phyloP scores from a whole-genome alignment of 179 eudicot genomes.

The Patellifolia procumbens region DNA sequence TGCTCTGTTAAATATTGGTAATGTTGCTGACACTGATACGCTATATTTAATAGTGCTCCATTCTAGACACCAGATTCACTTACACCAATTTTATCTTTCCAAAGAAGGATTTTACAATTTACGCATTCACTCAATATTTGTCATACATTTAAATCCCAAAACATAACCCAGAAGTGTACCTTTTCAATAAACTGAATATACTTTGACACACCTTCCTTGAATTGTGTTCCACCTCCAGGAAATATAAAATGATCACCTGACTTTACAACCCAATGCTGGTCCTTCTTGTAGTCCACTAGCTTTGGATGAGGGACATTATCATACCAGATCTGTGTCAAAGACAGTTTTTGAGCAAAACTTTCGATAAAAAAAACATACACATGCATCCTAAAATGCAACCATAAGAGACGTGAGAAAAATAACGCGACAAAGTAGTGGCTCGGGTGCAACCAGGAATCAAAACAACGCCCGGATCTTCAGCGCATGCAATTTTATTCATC shows the following conservation, averaged over 20 bases:
- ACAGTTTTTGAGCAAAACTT: neutral
- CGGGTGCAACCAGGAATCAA: too few relatives aligned
- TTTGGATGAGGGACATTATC: constrained; percentile 95
- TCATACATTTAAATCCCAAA: neutral
- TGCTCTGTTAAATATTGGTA: too few relatives aligned
- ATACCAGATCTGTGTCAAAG: constrained; percentile 73
- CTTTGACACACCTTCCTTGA: constrained; percentile 78
- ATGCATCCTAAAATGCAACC: neutral
- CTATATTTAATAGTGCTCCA: too few relatives aligned
- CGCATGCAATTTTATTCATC: neutral
- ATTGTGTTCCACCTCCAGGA: constrained; percentile 99
- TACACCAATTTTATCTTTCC: neutral
- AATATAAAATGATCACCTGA: constrained; percentile 79
- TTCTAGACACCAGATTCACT: too few relatives aligned
- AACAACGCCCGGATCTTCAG: too few relatives aligned
- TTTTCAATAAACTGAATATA: constrained; percentile 72
- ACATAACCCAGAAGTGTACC: constrained; percentile 41
- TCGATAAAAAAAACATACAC: too few relatives aligned
- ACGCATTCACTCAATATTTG: neutral
- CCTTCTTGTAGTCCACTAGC: constrained; percentile 97
- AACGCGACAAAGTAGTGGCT: neutral
- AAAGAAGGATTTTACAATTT: neutral
- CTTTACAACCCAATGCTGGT: constrained; percentile 87
- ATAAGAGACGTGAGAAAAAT: neutral
- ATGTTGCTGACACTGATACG: too few relatives aligned